Conservation (phyloP, 2,329 filamentous ascomycete genomes). For the Orbilia brochopaga region DNA sequence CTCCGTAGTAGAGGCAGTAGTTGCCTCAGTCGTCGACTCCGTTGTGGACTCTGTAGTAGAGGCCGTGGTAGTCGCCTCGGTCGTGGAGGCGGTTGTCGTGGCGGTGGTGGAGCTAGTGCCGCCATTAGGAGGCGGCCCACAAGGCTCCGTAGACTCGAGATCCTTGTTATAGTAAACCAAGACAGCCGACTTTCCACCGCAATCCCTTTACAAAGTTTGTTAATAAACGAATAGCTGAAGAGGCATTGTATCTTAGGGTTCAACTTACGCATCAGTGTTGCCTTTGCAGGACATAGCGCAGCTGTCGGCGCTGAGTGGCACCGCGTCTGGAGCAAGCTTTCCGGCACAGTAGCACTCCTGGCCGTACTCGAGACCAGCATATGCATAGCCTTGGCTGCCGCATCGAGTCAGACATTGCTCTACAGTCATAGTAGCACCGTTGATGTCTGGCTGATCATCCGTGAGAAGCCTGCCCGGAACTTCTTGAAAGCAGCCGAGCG, state of each 20-base stretch:
- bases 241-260: background rate
- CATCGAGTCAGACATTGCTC: slow-evolving; percentile 41
- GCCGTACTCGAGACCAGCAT: slow-evolving; percentile 45
- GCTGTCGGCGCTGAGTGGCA: slow-evolving; percentile 15
- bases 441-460: slow-evolving; percentile 36
- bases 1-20: background rate
- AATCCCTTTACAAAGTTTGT: slow-evolving; percentile 8
- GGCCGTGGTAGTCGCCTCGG: background rate
- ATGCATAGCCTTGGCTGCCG: slow-evolving; percentile 40
- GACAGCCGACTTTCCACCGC: slow-evolving; percentile 30
- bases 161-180: slow-evolving; percentile 42
- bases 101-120: background rate
- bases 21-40: background rate
- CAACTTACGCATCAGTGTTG: slow-evolving; percentile 26
- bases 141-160: slow-evolving; percentile 38
- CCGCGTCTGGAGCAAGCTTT: slow-evolving; percentile 24
- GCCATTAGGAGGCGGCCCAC: background rate
- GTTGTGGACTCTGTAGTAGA: background rate
- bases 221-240: background rate
- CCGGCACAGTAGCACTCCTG: slow-evolving; percentile 41
- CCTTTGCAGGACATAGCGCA: slow-evolving; percentile 32
- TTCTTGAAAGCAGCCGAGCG: slow-evolving; percentile 38
- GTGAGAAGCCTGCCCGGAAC: slow-evolving; percentile 32
- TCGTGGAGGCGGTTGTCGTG: background rate
- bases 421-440: slow-evolving; percentile 33